Base-by-base conservation (phyloP, 2,329 filamentous ascomycete species). In the Aspergillus eucalypticola region DNA sequence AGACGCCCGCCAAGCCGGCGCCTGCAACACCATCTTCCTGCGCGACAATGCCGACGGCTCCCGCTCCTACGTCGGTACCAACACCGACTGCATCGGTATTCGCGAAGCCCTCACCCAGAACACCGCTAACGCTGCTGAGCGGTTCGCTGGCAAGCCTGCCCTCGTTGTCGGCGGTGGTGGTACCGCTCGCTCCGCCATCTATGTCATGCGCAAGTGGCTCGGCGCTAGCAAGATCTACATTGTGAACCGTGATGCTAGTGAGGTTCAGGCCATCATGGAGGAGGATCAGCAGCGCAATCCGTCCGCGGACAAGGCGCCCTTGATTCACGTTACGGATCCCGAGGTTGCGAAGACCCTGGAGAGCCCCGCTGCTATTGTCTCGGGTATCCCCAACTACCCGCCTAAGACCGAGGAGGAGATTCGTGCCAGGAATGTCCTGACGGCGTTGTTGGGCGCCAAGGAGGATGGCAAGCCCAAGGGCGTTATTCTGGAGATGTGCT, bases 11-110 rank as follows among this genome's bases (percentile, higher is more conserved):
- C 86, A 88, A 38, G 88, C 92, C 21, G 90, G 90, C 51, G 90
- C 90, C 54, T 88, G 89, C 75, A 94, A 95, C 80, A 95, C 90
- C 0, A 83, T 94, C 55, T 93, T 89, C 78, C 73, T 90, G 50
- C 81, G 84, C 51, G 72, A 74, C 1, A 67, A 73, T 39, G 49
- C 50, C 54, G 76, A 76, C 35, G 78, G 42, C 5, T 35, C 49
- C 44, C 55, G 82, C 17, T 69, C 83, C 49, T 86, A 86, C 65
- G 86, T 89, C 74, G 91, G 90, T 56, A 89, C 90, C 46, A 94
- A 95, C 78, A 94, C 91, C 3, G 91, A 95, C 75, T 90, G 89
- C 61, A 83, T 92, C 59, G 91, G 91, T 29, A 88, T 94, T 63
- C 84, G 89, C 21, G 89, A 93, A 70, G 85, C 88, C 3, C 90